Evolutionary conservation across 805 yeast species (phyloP).

Genomic region (Candida tammaniensis): DNA sequence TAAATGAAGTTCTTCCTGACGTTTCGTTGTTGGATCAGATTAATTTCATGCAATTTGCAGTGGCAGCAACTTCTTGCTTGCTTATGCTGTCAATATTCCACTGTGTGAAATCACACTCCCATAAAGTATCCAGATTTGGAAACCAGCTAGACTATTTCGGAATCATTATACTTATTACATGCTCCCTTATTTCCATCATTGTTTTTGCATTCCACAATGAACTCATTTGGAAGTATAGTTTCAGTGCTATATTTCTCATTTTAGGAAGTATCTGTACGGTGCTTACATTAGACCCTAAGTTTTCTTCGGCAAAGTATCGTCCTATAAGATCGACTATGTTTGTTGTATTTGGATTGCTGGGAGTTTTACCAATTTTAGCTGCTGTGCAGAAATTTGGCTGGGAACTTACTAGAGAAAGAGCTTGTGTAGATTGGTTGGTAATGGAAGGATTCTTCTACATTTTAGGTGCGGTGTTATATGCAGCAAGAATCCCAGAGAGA

Average conservation of each 20-base stretch:
- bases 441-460: slow-evolving; percentile 75
- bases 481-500: slow-evolving; percentile 75
- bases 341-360: slow-evolving; percentile 76
- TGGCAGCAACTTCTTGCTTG: slow-evolving; percentile 59
- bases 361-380: slow-evolving; percentile 62
- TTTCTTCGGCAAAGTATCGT: slow-evolving; percentile 70
- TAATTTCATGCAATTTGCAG: slow-evolving; percentile 51
- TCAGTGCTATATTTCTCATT: slow-evolving; percentile 43
- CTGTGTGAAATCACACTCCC: slow-evolving; percentile 65
- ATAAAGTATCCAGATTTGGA: slow-evolving; percentile 49
- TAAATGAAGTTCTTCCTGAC: slow-evolving; percentile 17
- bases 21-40: slow-evolving; percentile 40
- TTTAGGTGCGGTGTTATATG: slow-evolving; percentile 76
- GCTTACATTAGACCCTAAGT: slow-evolving; percentile 62
- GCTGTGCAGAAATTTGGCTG: slow-evolving; percentile 53
- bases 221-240: slow-evolving; percentile 31
- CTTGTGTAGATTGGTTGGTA: slow-evolving; percentile 60
- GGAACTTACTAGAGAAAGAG: slow-evolving; percentile 44
- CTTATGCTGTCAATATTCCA: slow-evolving; percentile 67
- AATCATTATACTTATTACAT: slow-evolving; percentile 63
- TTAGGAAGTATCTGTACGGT: slow-evolving; percentile 63
- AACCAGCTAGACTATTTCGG: slow-evolving; percentile 77
- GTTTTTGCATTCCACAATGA: slow-evolving; percentile 46
- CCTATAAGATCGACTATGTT: slow-evolving; percentile 77
- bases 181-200: slow-evolving; percentile 51